Conservation (phyloP, 257 asterid species). For the Plantago elongata region DNA sequence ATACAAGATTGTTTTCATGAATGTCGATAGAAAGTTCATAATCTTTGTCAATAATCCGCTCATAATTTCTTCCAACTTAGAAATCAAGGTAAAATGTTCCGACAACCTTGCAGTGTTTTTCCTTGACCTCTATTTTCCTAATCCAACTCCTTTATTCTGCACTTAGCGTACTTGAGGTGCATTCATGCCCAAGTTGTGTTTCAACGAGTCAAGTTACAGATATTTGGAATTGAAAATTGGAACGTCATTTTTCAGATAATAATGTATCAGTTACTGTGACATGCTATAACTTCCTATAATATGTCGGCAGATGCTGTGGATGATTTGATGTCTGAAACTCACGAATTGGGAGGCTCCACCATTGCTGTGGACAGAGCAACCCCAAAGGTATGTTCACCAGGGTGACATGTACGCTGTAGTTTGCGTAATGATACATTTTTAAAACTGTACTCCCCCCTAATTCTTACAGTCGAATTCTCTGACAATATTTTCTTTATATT, state of each 20-base stretch:
- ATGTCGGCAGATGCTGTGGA: conserved; percentile 82
- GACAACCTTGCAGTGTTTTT: too few relatives aligned
- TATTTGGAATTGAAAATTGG: too few relatives aligned
- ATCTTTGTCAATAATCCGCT: too few relatives aligned
- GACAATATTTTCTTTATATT: not conserved
- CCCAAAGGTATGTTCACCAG: conserved; percentile 56
- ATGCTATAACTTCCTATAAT: conserved; percentile 11
- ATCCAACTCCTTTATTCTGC: not conserved
- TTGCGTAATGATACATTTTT: too few relatives aligned
- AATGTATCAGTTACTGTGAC: conserved; percentile 8
- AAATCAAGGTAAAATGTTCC: too few relatives aligned
- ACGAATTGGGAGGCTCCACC: conserved; percentile 89
- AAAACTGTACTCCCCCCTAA: too few relatives aligned
- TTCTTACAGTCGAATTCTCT: not conserved
- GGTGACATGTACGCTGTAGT: too few relatives aligned
- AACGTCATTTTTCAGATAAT: not conserved
- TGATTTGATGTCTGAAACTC: conserved; percentile 88
- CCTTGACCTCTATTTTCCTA: too few relatives aligned
- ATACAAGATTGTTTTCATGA: too few relatives aligned
- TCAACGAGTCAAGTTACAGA: not conserved
- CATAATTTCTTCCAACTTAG: too few relatives aligned
- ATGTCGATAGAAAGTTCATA: too few relatives aligned
- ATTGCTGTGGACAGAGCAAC: conserved; percentile 97
- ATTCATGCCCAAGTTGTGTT: not conserved
- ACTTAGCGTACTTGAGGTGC: not conserved